These are phyloP conservation scores for Golubevia pallescens DNA, from an alignment of 1,284 basidiomycete genomes.

Conservation along the genomic window DNA sequence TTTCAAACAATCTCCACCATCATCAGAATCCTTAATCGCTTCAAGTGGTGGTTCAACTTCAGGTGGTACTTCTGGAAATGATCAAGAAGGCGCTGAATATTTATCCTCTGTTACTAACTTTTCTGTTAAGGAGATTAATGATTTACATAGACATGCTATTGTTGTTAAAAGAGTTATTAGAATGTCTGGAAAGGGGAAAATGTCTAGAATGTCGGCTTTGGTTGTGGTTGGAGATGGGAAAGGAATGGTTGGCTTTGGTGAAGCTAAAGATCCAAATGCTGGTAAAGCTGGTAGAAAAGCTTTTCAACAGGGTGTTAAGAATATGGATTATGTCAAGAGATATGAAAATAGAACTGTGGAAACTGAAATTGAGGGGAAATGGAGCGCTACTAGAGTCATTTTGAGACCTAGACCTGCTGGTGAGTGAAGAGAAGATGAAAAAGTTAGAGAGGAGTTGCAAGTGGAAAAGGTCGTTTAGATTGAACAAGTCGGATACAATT, in stretches of 20 bases:
- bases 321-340: conserved; percentile 43
- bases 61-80: not conserved
- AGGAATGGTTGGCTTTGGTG: conserved; percentile 58
- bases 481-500: no score
- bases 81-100: not conserved
- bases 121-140: conserved; percentile 33
- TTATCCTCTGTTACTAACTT: conserved; percentile 53
- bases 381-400: conserved; percentile 47
- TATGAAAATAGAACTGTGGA: conserved; percentile 44
- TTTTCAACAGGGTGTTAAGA: conserved; percentile 59
- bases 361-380: conserved; percentile 45
- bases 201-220: conserved; percentile 51
- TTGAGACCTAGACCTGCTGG: conserved; percentile 52
- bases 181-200: conserved; percentile 59
- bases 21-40: not conserved
- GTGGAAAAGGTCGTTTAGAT: no score
- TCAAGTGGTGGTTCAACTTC: not conserved
- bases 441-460: not conserved
- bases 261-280: conserved; percentile 55
- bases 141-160: conserved; percentile 52
- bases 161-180: conserved; percentile 53
- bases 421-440: conserved; percentile 5
- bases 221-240: conserved; percentile 59
- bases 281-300: conserved; percentile 52
- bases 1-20: not conserved